phyloP scores from a whole-genome alignment of 805 yeast species.

The Metschnikowia orientalis region DNA sequence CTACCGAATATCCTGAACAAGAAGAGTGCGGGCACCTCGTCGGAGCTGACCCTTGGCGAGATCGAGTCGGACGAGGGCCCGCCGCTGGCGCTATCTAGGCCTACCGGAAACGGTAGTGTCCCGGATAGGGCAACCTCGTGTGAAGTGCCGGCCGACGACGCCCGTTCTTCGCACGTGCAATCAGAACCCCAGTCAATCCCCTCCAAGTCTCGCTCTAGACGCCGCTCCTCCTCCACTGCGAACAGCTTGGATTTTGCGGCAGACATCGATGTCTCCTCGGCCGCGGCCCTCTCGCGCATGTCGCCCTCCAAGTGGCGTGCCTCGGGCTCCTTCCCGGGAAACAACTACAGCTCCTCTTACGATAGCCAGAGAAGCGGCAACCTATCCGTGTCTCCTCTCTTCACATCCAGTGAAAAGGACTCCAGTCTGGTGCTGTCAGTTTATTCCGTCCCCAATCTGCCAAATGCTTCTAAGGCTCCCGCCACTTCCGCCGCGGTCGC shows the following conservation, averaged over 20 bases:
- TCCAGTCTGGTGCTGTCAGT: slow-evolving; percentile 37
- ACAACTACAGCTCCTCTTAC: slow-evolving; percentile 32
- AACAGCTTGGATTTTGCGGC: slow-evolving; percentile 23
- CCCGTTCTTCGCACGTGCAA: slow-evolving; percentile 2
- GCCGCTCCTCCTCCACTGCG: slow-evolving; percentile 9
- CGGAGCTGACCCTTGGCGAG: slow-evolving; percentile 29
- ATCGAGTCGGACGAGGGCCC: slow-evolving; percentile 40
- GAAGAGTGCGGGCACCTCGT: slow-evolving; percentile 22
- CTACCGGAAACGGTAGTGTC: slow-evolving; percentile 22
- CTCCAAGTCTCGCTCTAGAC: slow-evolving; percentile 5
- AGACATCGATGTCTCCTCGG: slow-evolving; percentile 47
- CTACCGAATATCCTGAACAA: slow-evolving; percentile 40
- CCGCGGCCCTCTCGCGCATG: slow-evolving; percentile 26
- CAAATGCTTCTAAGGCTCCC: slow-evolving; percentile 6
- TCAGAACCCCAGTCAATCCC: slow-evolving; percentile 14
- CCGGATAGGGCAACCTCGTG: slow-evolving; percentile 6
- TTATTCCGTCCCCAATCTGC: slow-evolving; percentile 20
- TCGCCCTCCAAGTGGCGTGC: slow-evolving; percentile 9
- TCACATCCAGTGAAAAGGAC: slow-evolving; percentile 31
- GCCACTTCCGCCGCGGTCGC: slow-evolving; percentile 6
- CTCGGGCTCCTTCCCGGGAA: slow-evolving; percentile 1
- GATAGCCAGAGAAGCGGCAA: slow-evolving; percentile 39
- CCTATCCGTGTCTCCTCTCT: slow-evolving; percentile 31
- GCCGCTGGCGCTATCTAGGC: slow-evolving; percentile 39
- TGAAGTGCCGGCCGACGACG: slow-evolving; percentile 2